Base-by-base conservation (phyloP, 495 filamentous ascomycete species). In the Pseudotulostoma volvatum region DNA sequence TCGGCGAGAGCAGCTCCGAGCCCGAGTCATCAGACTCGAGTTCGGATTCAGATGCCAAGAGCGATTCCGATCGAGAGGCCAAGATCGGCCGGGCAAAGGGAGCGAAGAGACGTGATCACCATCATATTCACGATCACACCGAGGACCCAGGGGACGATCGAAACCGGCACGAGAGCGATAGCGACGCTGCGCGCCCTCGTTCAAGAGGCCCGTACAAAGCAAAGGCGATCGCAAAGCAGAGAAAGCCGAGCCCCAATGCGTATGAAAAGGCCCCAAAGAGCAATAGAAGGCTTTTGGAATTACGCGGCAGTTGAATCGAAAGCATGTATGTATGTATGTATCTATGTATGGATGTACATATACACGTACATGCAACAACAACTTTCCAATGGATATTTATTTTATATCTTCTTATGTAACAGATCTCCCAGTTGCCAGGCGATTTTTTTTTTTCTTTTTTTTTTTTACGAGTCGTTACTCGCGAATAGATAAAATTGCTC, bases 261-360 rank as follows among this genome's bases (percentile, higher is more conserved):
- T 95, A 97, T 57, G 90, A 96, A 63, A 87, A 81, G 58, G 76
- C 84, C 68, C 86, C 88, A 1, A 83, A 77, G 36, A 48, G 17
- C 51, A 41, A 18, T 56, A 55, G 33, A 42, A 32, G 20, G n/a
- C n/a, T n/a, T n/a, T n/a, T n/a, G n/a, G n/a, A n/a, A n/a, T n/a
- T n/a, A n/a, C n/a, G n/a, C n/a, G n/a, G n/a, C n/a, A n/a, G n/a
- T n/a, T n/a, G n/a, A n/a, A n/a, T n/a, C n/a, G n/a, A n/a, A n/a
- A n/a, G n/a, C n/a, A n/a, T n/a, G n/a, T n/a, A n/a, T n/a, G n/a
- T n/a, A n/a, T n/a, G n/a, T n/a, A n/a, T n/a, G n/a, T n/a, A n/a
- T n/a, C n/a, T n/a, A n/a, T n/a, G n/a, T n/a, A n/a, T n/a, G n/a
- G n/a, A n/a, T n/a, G n/a, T n/a, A n/a, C n/a, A n/a, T n/a, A n/a